phyloP scores from a whole-genome alignment of 352 stramenopile species.

The Phytophthora cactorum region DNA sequence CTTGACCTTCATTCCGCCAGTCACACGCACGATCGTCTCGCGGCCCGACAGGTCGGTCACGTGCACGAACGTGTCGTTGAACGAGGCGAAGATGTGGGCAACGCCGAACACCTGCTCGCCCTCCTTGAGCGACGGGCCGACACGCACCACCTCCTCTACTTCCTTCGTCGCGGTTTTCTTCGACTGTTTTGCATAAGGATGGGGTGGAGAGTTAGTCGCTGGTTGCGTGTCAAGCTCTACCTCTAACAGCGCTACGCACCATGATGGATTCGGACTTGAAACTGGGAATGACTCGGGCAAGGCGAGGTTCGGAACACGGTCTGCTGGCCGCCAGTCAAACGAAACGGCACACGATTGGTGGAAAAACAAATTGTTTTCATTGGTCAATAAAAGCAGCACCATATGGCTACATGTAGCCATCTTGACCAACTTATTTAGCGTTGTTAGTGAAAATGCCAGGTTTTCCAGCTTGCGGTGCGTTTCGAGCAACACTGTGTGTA shows the following conservation, averaged over 20 bases:
- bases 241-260: conserved; percentile 44
- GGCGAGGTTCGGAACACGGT: background rate
- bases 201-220: no score
- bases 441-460: no score
- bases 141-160: conserved; percentile 93
- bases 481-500: no score
- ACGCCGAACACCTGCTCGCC: conserved; percentile 99
- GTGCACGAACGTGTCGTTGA: conserved; percentile 99
- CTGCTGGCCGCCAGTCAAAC: conserved; percentile 35
- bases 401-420: background rate
- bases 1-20: conserved; percentile 99
- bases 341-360: conserved; percentile 17
- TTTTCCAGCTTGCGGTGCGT: no score
- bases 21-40: conserved; percentile 99
- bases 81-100: conserved; percentile 99
- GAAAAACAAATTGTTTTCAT: conserved; percentile 2
- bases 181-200: conserved; percentile 43
- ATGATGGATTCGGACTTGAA: conserved; percentile 90
- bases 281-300: conserved; percentile 62
- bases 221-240: no score
- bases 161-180: conserved; percentile 90
- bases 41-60: conserved; percentile 99
- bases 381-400: background rate
- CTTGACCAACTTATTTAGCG: no score
- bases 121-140: conserved; percentile 95